Evolutionary conservation across 1,284 basidiomycete species (phyloP), one percentile per base, ranked within the genome.

Genomic region (Apiotrichum laibachii): DNA sequence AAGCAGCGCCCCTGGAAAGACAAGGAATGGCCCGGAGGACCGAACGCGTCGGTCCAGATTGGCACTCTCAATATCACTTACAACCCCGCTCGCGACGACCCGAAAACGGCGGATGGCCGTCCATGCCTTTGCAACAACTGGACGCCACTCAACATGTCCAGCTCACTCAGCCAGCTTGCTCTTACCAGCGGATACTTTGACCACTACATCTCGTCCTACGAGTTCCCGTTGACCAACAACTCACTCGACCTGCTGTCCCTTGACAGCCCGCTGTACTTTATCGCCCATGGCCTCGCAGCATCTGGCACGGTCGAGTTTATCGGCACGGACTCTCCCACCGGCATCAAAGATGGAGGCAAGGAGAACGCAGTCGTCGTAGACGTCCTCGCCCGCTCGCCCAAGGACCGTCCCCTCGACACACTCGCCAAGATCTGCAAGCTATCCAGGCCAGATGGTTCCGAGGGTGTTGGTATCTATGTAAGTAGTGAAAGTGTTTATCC

Each of bases 381-480:
- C 60, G 72, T 79, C 16, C 58, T 78, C 6, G 66, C 72, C 35
- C 56, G 66, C 26, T 72, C 73, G 42, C 53, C 66, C 10, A 66
- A 68, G 16, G 33, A 31, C 13, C 68, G 70, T 33, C 58, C 66
- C 11, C 46, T 75, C 19, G 50, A 60, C 19, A 47, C 55, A 2
- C 64, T 72, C 40, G 68, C 72, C 48, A 49, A 65, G 21, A 72
- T 78, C 6, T 78, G 77, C 56, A 57, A 69, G 50, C 64, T 79
- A 67, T 39, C 33, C 0, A 57, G 69, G 26, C 55, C 55, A 2
- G 68, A 70, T 39, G 68, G 68, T 7, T 65, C 68, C 22, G 31
- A 68, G 0, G 76, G 77, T 9, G 63, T 79, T 7, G 77, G 76
- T 11, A 66, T 79, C 31, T 79, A 71, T 59, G 75, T 77, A 58